Percentiles rank a stretch among this genome's conserved stretches.
Conservation (phyloP, 2,329 filamentous ascomycete species). For the Reticulascus tulasneorum region DNA sequence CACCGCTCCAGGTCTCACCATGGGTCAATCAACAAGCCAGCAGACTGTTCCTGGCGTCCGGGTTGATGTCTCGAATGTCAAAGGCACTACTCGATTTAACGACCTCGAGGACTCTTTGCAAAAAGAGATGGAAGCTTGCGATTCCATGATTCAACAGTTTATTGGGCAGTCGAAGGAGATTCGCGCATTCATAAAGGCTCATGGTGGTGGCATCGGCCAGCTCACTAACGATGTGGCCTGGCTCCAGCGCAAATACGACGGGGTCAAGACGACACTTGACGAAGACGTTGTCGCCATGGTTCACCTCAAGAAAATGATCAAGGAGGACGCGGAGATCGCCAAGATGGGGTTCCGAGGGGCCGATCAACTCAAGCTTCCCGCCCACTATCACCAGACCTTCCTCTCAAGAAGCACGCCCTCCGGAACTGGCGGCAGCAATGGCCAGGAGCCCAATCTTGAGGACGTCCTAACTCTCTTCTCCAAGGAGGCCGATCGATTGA, state of each 20-base stretch:
- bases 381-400: slow-evolving; percentile 47
- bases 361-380: slow-evolving; percentile 69
- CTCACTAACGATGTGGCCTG: slow-evolving; percentile 44
- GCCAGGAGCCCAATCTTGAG: slow-evolving; percentile 35
- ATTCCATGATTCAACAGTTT: slow-evolving; percentile 75
- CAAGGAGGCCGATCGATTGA: slow-evolving; percentile 17
- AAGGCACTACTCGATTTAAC: slow-evolving; percentile 86
- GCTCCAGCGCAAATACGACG: slow-evolving; percentile 44
- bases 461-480: slow-evolving; percentile 14
- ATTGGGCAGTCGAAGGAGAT: slow-evolving; percentile 76
- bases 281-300: slow-evolving; percentile 61
- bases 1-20: slow-evolving; percentile 31
- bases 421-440: slow-evolving; percentile 20
- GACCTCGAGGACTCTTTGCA: slow-evolving; percentile 82
- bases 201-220: slow-evolving; percentile 44
- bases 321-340: slow-evolving; percentile 66
- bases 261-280: slow-evolving; percentile 40
- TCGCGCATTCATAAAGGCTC: slow-evolving; percentile 60
- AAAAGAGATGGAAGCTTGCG: slow-evolving; percentile 70
- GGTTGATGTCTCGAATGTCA: slow-evolving; percentile 73
- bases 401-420: slow-evolving; percentile 31
- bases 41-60: slow-evolving; percentile 66
- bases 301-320: slow-evolving; percentile 54
- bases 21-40: slow-evolving; percentile 50
- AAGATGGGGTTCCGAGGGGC: slow-evolving; percentile 69